phyloP scores from a whole-genome alignment of 768 basidiomycete species.

The Tricholoma sp. region DNA sequence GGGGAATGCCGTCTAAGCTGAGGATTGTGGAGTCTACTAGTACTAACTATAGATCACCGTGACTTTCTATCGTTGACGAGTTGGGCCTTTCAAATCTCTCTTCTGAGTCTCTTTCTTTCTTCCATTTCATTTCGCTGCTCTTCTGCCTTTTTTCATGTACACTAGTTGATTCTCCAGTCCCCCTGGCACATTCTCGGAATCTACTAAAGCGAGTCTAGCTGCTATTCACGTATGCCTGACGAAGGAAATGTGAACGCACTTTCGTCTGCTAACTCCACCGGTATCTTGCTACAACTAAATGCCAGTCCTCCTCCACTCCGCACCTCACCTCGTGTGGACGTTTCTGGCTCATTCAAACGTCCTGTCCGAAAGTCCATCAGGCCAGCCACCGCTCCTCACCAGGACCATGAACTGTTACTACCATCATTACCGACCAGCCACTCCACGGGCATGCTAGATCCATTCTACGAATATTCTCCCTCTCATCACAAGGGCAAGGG shows the following conservation, averaged over 20 bases:
- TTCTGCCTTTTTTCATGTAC: background rate
- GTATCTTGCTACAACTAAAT: background rate
- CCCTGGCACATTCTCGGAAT: no score
- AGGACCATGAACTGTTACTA: slow-evolving; percentile 36
- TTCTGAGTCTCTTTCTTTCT: background rate
- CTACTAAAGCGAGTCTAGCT: background rate
- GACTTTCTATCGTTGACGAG: background rate
- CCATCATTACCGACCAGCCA: slow-evolving; percentile 31
- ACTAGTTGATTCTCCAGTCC: background rate
- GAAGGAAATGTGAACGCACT: background rate
- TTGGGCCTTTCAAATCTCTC: background rate
- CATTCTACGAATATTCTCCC: background rate
- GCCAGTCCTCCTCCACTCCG: background rate
- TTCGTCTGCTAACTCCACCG: background rate
- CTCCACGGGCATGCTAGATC: background rate
- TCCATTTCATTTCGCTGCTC: no score
- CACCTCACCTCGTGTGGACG: slow-evolving; percentile 2
- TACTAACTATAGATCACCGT: no score
- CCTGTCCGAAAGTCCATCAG: slow-evolving; percentile 21
- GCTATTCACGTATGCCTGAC: background rate
- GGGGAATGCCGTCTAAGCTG: background rate
- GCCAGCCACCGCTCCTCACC: slow-evolving; percentile 36
- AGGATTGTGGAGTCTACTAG: background rate
- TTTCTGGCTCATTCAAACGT: slow-evolving; percentile 6
- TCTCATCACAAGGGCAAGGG: background rate